Base-by-base conservation (phyloP, 441 rosid genomes). In the Populus hybrid region DNA sequence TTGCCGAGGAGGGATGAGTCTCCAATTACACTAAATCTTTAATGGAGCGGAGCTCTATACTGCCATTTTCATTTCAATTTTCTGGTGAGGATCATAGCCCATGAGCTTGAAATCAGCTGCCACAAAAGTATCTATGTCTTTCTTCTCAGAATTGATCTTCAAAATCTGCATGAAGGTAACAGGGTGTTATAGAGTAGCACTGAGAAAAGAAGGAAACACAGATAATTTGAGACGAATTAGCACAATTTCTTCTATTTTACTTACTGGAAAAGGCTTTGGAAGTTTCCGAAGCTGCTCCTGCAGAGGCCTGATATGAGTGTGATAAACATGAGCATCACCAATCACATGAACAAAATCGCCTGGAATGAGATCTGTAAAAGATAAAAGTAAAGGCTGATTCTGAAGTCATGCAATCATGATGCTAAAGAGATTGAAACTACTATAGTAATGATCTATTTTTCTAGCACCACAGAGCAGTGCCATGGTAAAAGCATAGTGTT, bases 181-280 rank as follows among this genome's bases (percentile, higher is more conserved):
- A 67, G 6, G 42, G 38, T 35, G 42, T 21, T 35, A 34, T 35
- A 73, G 26, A 34, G 14, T 63, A 72, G 34, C 7, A 65, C 76
- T 73, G 12, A 28, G 70, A 9, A 24, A 26, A 68, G 38, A 57
- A n/a, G 28, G 10, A 5, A 34, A 38, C 36, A 80, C 10, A 34
- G 12, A 36, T 69, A 34, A 16, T 46, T 23, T 24, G 28, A 46
- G 63, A 14, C 6, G n/a, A 73, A 10, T n/a, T 18, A 74, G 30
- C 57, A 11, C 7, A 64, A 36, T 74, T 64, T 32, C 67, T 20
- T 20, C 38, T 24, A 8, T 54, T n/a, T 20, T 23, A 10, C 91
- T 86, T 80, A 90, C 96, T 64, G 94, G 91, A 73, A 90, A 92
- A 68, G 93, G 94, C 77, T 80, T 92, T 16, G 94, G 92, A 70